phyloP scores from a whole-genome alignment of 306 rosid species.

The Adenanthera pavonina region DNA sequence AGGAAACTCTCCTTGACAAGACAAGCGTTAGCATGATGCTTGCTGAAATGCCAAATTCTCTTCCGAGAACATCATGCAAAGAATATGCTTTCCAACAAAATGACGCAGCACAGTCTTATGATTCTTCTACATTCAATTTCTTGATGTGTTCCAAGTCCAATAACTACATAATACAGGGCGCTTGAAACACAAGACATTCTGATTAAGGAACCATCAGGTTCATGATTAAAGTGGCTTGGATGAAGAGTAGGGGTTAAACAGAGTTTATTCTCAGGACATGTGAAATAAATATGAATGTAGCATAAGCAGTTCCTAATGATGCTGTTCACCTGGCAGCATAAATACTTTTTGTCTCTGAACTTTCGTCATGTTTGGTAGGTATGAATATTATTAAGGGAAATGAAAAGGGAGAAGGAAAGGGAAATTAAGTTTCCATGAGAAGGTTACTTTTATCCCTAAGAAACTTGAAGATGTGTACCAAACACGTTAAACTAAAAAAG shows the following conservation, averaged over 20 bases:
- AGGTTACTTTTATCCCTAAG: no score
- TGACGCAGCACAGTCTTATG: neutral
- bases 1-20: neutral
- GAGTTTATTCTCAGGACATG: neutral
- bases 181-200: neutral
- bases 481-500: no score
- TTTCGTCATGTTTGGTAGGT: no score
- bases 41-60: neutral
- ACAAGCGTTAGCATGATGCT: neutral
- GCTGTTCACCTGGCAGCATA: neutral
- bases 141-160: neutral
- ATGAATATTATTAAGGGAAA: no score
- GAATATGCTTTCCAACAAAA: constrained; percentile 1
- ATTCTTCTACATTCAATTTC: neutral
- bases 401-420: no score
- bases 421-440: no score
- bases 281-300: neutral
- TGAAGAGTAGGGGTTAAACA: neutral
- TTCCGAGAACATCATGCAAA: constrained; percentile 8
- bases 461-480: neutral
- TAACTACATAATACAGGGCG: neutral
- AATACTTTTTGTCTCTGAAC: no score
- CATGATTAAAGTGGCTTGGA: neutral
- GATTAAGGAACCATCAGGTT: neutral
- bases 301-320: neutral